These are phyloP conservation scores for Caryopteris hybrid DNA, from an alignment of 305 asterid species.

Conservation along the genomic window DNA sequence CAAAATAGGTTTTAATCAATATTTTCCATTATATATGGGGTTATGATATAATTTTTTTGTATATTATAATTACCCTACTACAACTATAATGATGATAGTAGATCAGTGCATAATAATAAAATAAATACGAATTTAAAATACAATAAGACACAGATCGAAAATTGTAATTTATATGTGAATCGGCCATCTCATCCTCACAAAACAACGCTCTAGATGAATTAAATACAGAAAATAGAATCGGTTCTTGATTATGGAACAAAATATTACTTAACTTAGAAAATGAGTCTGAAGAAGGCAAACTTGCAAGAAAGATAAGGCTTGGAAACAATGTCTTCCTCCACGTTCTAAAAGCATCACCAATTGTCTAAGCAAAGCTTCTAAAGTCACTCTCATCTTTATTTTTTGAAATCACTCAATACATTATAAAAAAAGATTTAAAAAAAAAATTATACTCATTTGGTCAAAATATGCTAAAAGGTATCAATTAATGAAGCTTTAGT, in stretches of 20 bases:
- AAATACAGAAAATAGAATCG: conserved; percentile 11
- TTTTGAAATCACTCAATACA: not conserved
- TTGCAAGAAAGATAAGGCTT: conserved; percentile 39
- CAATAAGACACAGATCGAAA: no score
- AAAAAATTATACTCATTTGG: conserved; percentile 15
- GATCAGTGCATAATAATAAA: no score
- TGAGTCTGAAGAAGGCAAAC: conserved; percentile 30
- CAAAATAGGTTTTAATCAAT: no score
- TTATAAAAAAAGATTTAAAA: conserved; percentile 6
- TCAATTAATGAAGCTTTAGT: conserved; percentile 9
- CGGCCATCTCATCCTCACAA: no score
- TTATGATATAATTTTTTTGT: no score
- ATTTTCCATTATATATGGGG: no score
- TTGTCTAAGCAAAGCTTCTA: conserved; percentile 33
- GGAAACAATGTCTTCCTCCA: conserved; percentile 24
- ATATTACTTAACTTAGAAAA: conserved; percentile 44
- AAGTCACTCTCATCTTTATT: not conserved
- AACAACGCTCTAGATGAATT: no score
- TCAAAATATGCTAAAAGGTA: conserved; percentile 25
- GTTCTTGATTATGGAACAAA: conserved; percentile 26
- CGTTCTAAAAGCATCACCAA: conserved; percentile 31
- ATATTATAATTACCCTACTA: no score
- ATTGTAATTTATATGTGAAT: no score
- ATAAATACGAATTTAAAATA: no score
- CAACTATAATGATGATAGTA: no score